Percentiles rank a stretch among this genome's conserved stretches.
Conservation (phyloP, 1,284 basidiomycete species). For the Ustilago vetiveriae region DNA sequence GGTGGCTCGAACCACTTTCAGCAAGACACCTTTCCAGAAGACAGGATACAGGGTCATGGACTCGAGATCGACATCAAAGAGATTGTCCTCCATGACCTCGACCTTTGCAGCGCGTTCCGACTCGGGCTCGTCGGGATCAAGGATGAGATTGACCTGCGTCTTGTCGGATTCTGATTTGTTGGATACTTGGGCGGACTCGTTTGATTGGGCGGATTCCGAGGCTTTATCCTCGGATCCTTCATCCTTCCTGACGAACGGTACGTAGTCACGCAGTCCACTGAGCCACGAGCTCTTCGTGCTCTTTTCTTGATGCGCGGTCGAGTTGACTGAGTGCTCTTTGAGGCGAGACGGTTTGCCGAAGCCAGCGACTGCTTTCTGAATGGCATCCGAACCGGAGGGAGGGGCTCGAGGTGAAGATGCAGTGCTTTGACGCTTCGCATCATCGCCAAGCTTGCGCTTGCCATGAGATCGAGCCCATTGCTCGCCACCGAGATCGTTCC, state of each 20-base stretch:
- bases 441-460: neutral
- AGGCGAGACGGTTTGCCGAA: slow-evolving; percentile 4
- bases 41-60: slow-evolving; percentile 66
- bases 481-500: slow-evolving; percentile 41
- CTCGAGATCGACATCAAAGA: slow-evolving; percentile 64
- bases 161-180: slow-evolving; percentile 17
- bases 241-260: slow-evolving; percentile 5
- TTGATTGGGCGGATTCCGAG: slow-evolving; percentile 2
- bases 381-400: slow-evolving; percentile 47
- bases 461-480: slow-evolving; percentile 13
- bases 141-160: slow-evolving; percentile 46
- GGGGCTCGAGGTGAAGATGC: slow-evolving; percentile 18
- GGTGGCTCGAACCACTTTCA: slow-evolving; percentile 63
- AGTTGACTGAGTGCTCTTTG: slow-evolving; percentile 2
- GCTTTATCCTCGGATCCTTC: neutral
- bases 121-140: slow-evolving; percentile 61
- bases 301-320: neutral
- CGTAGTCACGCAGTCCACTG: slow-evolving; percentile 5
- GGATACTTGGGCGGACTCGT: slow-evolving; percentile 5
- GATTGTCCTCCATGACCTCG: slow-evolving; percentile 62
- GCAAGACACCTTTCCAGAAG: slow-evolving; percentile 67
- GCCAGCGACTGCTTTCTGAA: slow-evolving; percentile 28
- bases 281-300: slow-evolving; percentile 6
- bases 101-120: slow-evolving; percentile 44
- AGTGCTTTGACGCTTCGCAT: slow-evolving; percentile 2